These are phyloP conservation scores for Tetrapisispora nanseiensis DNA, from an alignment of 805 yeast species.

Conservation along the genomic window DNA sequence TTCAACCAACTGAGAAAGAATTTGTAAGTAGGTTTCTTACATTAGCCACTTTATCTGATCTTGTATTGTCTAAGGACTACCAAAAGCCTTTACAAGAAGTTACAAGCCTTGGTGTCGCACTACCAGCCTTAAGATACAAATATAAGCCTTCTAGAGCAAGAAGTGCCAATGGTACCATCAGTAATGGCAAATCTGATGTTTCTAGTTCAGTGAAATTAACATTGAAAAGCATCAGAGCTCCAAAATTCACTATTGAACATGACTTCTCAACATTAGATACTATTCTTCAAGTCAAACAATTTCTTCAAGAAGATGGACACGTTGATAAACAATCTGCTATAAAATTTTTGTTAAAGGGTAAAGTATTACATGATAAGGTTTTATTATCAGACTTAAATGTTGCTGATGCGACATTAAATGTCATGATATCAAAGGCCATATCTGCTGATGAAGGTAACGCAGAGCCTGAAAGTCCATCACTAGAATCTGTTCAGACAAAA, in stretches of 20 bases:
- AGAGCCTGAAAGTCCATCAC: conserved; percentile 1
- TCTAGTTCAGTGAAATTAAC: conserved; percentile 17
- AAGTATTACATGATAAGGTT: conserved; percentile 47
- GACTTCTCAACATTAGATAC: conserved; percentile 24
- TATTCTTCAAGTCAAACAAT: conserved; percentile 27
- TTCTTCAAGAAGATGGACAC: conserved; percentile 20
- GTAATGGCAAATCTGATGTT: not conserved
- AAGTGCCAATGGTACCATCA: not conserved
- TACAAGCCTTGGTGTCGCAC: conserved; percentile 36
- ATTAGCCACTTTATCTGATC: conserved; percentile 37
- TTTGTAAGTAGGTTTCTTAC: conserved; percentile 42
- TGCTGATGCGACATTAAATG: conserved; percentile 33
- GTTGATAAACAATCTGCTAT: conserved; percentile 33
- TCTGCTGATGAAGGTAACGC: not conserved
- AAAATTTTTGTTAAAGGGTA: conserved; percentile 50
- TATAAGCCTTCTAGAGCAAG: conserved; percentile 19
- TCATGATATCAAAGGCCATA: conserved; percentile 32
- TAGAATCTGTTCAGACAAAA: not conserved
- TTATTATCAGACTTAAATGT: conserved; percentile 27
- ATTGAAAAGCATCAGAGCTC: conserved; percentile 63
- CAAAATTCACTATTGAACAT: conserved; percentile 43
- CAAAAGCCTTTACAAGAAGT: conserved; percentile 25
- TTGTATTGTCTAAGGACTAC: conserved; percentile 22
- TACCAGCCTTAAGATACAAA: conserved; percentile 40
- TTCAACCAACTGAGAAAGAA: conserved; percentile 28